These are phyloP conservation scores for Boechera retrofracta DNA, from an alignment of 345 rosid species.

Conservation along the genomic window DNA sequence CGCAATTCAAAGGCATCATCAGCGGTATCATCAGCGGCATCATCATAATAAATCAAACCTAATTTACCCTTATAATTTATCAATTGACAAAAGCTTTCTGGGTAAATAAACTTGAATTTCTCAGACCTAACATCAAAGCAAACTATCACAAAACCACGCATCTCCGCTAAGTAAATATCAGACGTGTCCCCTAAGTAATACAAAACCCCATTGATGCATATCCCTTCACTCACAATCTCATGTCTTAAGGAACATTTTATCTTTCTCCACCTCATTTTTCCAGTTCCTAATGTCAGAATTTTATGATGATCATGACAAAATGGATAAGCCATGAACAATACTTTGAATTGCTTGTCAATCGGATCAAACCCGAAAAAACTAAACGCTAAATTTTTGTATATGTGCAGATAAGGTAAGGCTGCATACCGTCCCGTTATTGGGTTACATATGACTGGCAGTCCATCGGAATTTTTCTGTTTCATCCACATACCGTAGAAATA, in stretches of 20 bases:
- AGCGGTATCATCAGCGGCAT: background rate
- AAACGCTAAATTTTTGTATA: no score
- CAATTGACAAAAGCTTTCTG: background rate
- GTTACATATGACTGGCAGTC: no score
- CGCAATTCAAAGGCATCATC: background rate
- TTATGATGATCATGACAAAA: background rate
- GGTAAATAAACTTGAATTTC: background rate
- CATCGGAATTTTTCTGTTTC: background rate
- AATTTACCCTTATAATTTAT: constrained; percentile 7
- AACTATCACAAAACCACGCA: background rate
- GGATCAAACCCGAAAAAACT: background rate
- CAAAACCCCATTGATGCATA: background rate
- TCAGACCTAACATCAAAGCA: constrained; percentile 1
- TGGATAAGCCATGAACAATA: background rate
- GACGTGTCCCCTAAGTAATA: background rate
- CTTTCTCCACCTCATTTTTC: background rate
- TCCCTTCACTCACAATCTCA: background rate
- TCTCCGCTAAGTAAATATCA: background rate
- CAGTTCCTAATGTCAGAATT: background rate
- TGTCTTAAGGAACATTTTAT: background rate
- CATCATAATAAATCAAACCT: constrained; percentile 18
- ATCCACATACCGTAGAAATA: no score
- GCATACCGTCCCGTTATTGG: background rate
- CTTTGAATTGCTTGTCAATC: background rate
- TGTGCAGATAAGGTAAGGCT: no score